These are phyloP conservation scores for Metschnikowia drakensbergensis DNA, from an alignment of 805 yeast genomes.

Conservation along the genomic window DNA sequence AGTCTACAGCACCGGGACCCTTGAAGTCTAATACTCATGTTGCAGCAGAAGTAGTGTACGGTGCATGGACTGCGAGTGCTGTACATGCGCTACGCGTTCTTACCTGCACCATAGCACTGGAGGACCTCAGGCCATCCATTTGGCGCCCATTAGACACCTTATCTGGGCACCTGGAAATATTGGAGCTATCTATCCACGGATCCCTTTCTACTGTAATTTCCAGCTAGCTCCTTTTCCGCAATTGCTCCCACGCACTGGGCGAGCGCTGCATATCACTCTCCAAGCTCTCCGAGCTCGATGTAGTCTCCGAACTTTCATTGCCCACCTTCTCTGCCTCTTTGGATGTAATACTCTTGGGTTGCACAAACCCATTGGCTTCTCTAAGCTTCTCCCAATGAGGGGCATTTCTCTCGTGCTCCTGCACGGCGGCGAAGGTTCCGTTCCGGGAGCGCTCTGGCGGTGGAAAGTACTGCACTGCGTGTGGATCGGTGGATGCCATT, in stretches of 20 bases:
- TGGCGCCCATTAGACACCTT: neutral
- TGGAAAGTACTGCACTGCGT: slow-evolving; percentile 29
- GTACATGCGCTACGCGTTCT: neutral
- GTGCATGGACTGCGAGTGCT: neutral
- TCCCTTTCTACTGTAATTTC: too few relatives aligned
- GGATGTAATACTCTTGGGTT: neutral
- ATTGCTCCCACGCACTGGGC: slow-evolving; percentile 18
- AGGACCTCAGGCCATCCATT: neutral
- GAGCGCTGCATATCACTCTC: neutral
- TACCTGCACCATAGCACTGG: neutral
- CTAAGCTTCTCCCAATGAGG: slow-evolving; percentile 40
- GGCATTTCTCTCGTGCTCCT: slow-evolving; percentile 11
- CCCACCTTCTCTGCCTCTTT: slow-evolving; percentile 5
- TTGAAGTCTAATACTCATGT: neutral
- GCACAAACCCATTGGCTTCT: slow-evolving; percentile 24
- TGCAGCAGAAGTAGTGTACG: neutral
- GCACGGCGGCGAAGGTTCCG: slow-evolving; percentile 9
- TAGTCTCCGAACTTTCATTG: neutral
- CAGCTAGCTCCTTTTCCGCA: slow-evolving; percentile 11
- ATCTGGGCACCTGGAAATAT: too few relatives aligned
- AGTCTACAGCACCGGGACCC: neutral
- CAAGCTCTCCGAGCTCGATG: neutral
- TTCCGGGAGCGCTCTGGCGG: slow-evolving; percentile 6
- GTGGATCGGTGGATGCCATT: slow-evolving; percentile 24
- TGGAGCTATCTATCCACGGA: too few relatives aligned